Conservation (phyloP, 2,329 filamentous ascomycete species). For the Dactylellina haptotyla region DNA sequence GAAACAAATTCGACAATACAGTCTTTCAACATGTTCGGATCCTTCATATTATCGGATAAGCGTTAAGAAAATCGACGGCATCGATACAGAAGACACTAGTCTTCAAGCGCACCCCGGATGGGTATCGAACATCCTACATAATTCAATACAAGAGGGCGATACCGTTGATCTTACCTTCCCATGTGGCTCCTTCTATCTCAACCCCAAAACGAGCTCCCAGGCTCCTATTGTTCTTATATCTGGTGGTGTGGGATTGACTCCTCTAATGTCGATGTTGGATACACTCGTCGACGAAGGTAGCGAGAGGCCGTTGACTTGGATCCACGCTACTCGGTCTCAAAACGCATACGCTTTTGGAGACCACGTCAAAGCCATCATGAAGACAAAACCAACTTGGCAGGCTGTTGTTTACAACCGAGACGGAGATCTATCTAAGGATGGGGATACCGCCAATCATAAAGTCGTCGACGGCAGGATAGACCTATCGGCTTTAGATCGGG, state of each 20-base stretch:
- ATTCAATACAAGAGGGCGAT: slow-evolving; percentile 65
- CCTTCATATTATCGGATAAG: slow-evolving; percentile 75
- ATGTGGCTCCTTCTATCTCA: slow-evolving; percentile 70
- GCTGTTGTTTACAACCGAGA: slow-evolving; percentile 71
- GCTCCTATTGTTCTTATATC: slow-evolving; percentile 73
- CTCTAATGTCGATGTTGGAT: slow-evolving; percentile 73
- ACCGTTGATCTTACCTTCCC: slow-evolving; percentile 69
- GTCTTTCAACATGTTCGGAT: slow-evolving; percentile 69
- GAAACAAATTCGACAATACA: slow-evolving; percentile 79
- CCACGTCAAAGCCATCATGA: slow-evolving; percentile 64
- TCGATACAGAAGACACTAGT: slow-evolving; percentile 60
- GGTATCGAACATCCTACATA: slow-evolving; percentile 68
- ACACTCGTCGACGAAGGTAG: slow-evolving; percentile 62
- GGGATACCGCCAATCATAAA: slow-evolving; percentile 69
- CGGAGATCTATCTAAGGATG: slow-evolving; percentile 63
- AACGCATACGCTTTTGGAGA: slow-evolving; percentile 68
- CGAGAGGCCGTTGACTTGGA: slow-evolving; percentile 69
- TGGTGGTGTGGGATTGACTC: slow-evolving; percentile 75
- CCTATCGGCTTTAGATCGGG: slow-evolving; percentile 67
- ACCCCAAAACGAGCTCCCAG: slow-evolving; percentile 62
- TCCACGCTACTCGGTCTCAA: slow-evolving; percentile 70
- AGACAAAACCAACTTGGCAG: slow-evolving; percentile 65
- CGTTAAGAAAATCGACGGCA: slow-evolving; percentile 71
- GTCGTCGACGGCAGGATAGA: slow-evolving; percentile 70
- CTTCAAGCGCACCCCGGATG: slow-evolving; percentile 63